These are phyloP conservation scores for Nothophaeocryptopus gaeumannii DNA, from an alignment of 2,329 filamentous ascomycete genomes.

Conservation along the genomic window DNA sequence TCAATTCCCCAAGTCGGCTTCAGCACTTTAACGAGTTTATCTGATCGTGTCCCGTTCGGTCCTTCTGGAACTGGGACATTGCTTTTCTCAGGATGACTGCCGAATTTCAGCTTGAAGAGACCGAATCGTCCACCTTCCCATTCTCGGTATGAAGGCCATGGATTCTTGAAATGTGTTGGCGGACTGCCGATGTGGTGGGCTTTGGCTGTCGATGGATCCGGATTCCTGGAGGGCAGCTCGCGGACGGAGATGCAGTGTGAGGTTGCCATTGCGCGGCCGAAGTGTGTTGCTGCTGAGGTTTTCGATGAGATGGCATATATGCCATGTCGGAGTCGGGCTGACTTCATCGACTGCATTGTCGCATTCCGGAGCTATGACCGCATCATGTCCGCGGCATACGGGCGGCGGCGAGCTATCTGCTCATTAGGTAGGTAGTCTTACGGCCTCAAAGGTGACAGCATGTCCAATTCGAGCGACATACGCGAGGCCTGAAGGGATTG, in stretches of 20 bases:
- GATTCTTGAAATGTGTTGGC: constrained; percentile 48
- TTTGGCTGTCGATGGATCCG: constrained; percentile 20
- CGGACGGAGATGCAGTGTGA: constrained; percentile 3
- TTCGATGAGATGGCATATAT: too few species aligned
- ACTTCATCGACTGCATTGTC: too few species aligned
- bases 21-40: constrained; percentile 43
- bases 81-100: constrained; percentile 39
- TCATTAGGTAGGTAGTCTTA: too few species aligned
- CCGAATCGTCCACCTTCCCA: constrained; percentile 22
- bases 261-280: constrained; percentile 2
- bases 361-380: too few species aligned
- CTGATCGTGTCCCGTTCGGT: constrained; percentile 29
- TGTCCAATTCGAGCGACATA: too few species aligned
- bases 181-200: constrained; percentile 45
- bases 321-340: too few species aligned
- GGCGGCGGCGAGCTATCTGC: too few species aligned
- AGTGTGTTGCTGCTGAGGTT: too few species aligned
- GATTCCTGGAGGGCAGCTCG: constrained; percentile 9
- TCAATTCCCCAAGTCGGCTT: constrained; percentile 41
- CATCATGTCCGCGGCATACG: too few species aligned
- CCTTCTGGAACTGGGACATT: constrained; percentile 47
- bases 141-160: constrained; percentile 45
- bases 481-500: too few species aligned
- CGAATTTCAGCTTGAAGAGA: constrained; percentile 39
- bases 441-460: too few species aligned